Evolutionary conservation across 176 grass and related monocot species (phyloP), one percentile per base, ranked within the genome.

Genomic region (Tillandsia leiboldiana): DNA sequence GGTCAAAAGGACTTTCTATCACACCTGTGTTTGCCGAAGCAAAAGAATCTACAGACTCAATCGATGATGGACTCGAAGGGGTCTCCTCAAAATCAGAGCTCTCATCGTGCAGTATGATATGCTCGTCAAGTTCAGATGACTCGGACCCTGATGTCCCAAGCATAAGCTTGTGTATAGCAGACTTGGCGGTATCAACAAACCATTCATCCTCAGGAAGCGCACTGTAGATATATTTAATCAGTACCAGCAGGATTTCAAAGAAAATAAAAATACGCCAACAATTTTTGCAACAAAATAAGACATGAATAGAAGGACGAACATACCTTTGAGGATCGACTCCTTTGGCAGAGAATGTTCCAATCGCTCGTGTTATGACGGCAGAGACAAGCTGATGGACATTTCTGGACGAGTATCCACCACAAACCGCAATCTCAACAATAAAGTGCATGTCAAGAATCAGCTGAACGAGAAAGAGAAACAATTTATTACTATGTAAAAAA

Each of bases 381-480:
- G 94, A 93, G 48, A 93, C 89, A 70, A 90, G 94, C 66, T 87
- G 89, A 83, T 93, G 79, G 77, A 93, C 84, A 57, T 84, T 83
- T 83, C 87, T 90, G n/a, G 91, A 86, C 7, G 94, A 88, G 71
- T 90, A 97, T 67, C 94, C 79, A 50, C 89, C 94, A 77, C 79
- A 92, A 14, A 92, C 72, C 53, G 94, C 86, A 80, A 97, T 97
- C 84, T 97, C 94, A 28, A 90, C 86, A 15, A 97, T 81, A 78
- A 97, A 97, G 72, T 87, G 89, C 94, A 97, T 97, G 74, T 97
- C 94, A 67, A 97, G 86, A 69, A 92, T 93, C 76, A 97, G 83
- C 94, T 97, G 75, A 75, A 50, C 15, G 51, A 54, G 47, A 68
- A n/a, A 7, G 48, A 68, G 50, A 12, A 74, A 62, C 20, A 49